Evolutionary conservation across 2,329 filamentous ascomycete species (phyloP), one percentile per base, ranked within the genome.

Genomic region (Myriosclerotinia scirpicola): DNA sequence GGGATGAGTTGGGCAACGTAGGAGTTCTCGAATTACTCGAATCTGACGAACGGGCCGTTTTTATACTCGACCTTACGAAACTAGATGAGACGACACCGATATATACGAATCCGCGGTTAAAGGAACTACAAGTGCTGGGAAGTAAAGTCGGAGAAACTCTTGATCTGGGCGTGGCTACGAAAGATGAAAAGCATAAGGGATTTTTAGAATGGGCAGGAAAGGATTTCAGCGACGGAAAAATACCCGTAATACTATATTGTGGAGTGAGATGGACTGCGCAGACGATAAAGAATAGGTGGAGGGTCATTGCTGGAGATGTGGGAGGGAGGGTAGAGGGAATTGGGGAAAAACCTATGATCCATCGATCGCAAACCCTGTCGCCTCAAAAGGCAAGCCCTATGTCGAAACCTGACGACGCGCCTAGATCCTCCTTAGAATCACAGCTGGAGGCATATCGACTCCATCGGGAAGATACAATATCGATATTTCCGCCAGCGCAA

Each of bases 11-110:
- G 15, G 38, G 26, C 42, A 62, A 46, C 14, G 50, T 73, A 30
- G 71, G 69, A 46, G 44, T 72, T 40, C 50, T 71, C 22, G 72
- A 73, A 46, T 65, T 71, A 6, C 67, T 73, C 54, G 71, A 71
- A 14, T 64, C 67, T 17, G 71, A 73, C 56, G 71, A 73, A 26
- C 67, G 69, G 44, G 69, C 72, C 0, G 64, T 69, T 9, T 71
- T 73, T 40, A 65, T 73, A 20, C 66, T 72, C 52, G 72, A 73
- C 46, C 60, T 73, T 34, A 60, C 60, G 34, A 64, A 65, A 34
- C 2, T 65, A 5, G 50, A 60, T 46, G 65, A 64, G 26, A 64
- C 50, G 1, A 68, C 58, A 26, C 70, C 71, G 3, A 54, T 69
- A 20, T 73, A 71, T 40, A 55, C 64, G 54, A 73, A 73, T 63